Evolutionary conservation across 2,329 filamentous ascomycete species (phyloP).

Genomic region (Diaporthe sp.): DNA sequence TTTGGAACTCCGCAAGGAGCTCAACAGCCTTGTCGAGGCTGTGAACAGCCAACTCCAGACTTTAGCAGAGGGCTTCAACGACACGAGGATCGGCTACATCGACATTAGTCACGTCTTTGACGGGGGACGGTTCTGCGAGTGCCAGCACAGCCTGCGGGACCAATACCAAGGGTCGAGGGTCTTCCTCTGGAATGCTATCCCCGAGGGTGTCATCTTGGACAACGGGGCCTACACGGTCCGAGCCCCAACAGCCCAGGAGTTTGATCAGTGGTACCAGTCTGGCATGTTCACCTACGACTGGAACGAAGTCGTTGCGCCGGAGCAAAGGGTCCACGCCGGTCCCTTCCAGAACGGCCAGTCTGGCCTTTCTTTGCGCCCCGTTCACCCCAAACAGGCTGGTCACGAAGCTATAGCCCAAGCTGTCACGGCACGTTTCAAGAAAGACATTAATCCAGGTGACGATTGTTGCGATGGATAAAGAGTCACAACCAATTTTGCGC

Average conservation of each 20-base stretch:
- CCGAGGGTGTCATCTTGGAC: constrained; percentile 15
- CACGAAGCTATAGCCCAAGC: constrained; percentile 18
- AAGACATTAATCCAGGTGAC: constrained; percentile 15
- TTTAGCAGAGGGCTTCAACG: constrained; percentile 21
- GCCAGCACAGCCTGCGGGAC: constrained; percentile 16
- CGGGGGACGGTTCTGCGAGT: constrained; percentile 13
- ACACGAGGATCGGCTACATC: constrained; percentile 18
- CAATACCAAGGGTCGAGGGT: constrained; percentile 17
- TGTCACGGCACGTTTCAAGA: constrained; percentile 22
- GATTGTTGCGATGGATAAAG: constrained; percentile 16
- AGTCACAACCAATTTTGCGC: background rate
- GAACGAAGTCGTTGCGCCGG: constrained; percentile 17
- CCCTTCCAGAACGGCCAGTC: constrained; percentile 17
- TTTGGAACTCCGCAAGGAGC: constrained; percentile 19
- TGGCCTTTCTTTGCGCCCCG: constrained; percentile 12
- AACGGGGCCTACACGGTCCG: constrained; percentile 17
- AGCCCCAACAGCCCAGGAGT: constrained; percentile 19
- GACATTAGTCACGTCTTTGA: constrained; percentile 19
- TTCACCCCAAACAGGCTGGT: constrained; percentile 22
- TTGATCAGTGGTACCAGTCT: constrained; percentile 18
- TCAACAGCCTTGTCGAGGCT: constrained; percentile 9
- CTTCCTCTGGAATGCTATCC: constrained; percentile 17
- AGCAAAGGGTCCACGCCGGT: constrained; percentile 1
- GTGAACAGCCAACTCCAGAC: constrained; percentile 19
- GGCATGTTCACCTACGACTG: constrained; percentile 18